phyloP scores from a whole-genome alignment of 345 rosid species.

The Ailanthus altissimus region DNA sequence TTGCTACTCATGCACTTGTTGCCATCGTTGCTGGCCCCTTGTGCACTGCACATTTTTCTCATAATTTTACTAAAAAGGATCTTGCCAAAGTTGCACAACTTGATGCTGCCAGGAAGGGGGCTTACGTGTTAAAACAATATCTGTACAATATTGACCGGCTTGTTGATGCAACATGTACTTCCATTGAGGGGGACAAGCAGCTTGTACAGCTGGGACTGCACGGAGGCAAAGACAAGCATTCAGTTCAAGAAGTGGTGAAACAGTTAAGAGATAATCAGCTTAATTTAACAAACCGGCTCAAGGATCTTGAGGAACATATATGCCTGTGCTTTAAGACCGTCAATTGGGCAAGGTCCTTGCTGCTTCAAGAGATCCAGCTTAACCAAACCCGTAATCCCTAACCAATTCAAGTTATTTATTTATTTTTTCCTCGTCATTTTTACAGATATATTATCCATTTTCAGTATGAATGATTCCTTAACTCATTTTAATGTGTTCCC shows the following conservation, averaged over 20 bases:
- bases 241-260: constrained; percentile 50
- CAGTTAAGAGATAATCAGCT: constrained; percentile 49
- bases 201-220: constrained; percentile 56
- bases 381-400: constrained; percentile 23
- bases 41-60: constrained; percentile 44
- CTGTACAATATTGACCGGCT: constrained; percentile 62
- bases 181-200: constrained; percentile 52
- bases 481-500: constrained; percentile 5
- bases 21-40: constrained; percentile 54
- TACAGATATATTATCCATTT: not conserved
- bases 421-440: not conserved
- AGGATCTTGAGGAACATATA: constrained; percentile 66
- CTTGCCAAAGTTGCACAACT: constrained; percentile 56
- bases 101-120: constrained; percentile 61
- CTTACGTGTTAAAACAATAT: constrained; percentile 49
- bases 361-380: constrained; percentile 47
- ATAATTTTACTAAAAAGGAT: constrained; percentile 55
- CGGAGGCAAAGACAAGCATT: constrained; percentile 49
- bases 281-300: constrained; percentile 42
- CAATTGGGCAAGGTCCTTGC: constrained; percentile 57
- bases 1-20: constrained; percentile 56
- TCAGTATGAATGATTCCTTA: not conserved
- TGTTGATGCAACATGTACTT: constrained; percentile 46
- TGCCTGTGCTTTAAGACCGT: constrained; percentile 59
- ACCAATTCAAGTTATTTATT: not conserved